Percentiles rank a stretch among this genome's conserved stretches.
Evolutionary conservation across 441 rosid species (phyloP).

Genomic region (Aquilaria agallochum): DNA sequence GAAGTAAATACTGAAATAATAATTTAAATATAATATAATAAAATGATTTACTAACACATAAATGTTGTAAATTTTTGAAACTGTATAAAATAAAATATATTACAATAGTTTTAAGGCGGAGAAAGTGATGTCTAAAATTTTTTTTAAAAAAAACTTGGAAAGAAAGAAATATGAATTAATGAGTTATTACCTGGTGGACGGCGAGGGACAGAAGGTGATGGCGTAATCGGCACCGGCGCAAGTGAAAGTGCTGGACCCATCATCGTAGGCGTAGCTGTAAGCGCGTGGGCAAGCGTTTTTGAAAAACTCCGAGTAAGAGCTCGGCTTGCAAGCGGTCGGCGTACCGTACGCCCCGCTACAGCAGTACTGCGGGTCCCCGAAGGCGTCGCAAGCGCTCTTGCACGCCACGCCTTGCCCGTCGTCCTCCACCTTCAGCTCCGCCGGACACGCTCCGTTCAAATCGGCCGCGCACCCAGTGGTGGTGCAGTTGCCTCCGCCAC

Average conservation of each 20-base stretch:
- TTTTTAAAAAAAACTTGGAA: no score
- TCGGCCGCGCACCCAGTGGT: slow-evolving; percentile 79
- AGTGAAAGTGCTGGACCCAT: slow-evolving; percentile 77
- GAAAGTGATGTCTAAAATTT: no score
- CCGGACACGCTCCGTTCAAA: slow-evolving; percentile 71
- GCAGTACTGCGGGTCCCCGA: slow-evolving; percentile 59
- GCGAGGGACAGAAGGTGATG: slow-evolving; percentile 78
- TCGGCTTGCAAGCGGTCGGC: slow-evolving; percentile 72
- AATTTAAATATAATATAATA: no score
- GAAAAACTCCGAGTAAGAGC: slow-evolving; percentile 52
- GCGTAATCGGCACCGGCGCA: slow-evolving; percentile 61
- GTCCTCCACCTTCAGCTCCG: slow-evolving; percentile 32
- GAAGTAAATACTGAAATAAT: no score
- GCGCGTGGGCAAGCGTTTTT: slow-evolving; percentile 87
- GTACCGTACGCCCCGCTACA: slow-evolving; percentile 70
- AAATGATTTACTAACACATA: no score
- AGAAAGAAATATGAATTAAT: no score
- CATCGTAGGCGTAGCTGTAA: slow-evolving; percentile 87
- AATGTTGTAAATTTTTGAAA: no score
- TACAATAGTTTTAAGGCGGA: no score
- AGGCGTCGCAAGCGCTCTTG: slow-evolving; percentile 87
- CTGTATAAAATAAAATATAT: no score
- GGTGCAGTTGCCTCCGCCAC: slow-evolving; percentile 44
- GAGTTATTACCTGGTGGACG: slow-evolving; percentile 16
- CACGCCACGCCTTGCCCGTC: slow-evolving; percentile 39